Conservation (phyloP, 352 stramenopile species). For the Globisporangium lucens region DNA sequence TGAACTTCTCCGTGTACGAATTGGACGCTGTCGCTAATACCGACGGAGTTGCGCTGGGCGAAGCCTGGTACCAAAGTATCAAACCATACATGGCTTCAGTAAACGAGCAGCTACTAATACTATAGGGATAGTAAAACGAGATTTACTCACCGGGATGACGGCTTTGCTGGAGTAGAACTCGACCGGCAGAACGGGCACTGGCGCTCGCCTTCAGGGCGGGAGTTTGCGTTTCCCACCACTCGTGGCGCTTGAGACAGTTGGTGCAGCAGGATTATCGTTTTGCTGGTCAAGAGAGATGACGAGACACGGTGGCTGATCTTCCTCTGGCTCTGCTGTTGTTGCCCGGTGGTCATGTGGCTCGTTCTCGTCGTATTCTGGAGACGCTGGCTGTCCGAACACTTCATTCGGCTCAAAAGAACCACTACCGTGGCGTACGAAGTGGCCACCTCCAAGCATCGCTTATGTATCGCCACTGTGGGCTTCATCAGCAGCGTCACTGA, state of each 20-base stretch:
- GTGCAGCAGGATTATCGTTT: not conserved
- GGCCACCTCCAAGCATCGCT: not conserved
- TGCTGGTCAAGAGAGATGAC: conserved; percentile 3
- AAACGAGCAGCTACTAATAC: not conserved
- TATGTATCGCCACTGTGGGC: not conserved
- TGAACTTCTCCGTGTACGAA: conserved; percentile 38
- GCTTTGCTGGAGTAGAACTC: conserved; percentile 55
- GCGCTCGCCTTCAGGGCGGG: conserved; percentile 52
- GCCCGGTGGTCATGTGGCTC: not conserved
- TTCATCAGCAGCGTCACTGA: not conserved
- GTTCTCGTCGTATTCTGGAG: not conserved
- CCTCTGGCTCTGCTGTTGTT: not conserved
- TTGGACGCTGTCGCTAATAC: not conserved
- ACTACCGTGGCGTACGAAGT: not conserved
- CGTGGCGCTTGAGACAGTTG: not conserved
- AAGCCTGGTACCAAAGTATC: not conserved
- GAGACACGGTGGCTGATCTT: not conserved
- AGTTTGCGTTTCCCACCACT: conserved; percentile 26
- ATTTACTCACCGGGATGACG: conserved; percentile 32
- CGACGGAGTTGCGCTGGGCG: not conserved
- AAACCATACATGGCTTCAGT: not conserved
- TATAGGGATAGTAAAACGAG: not conserved
- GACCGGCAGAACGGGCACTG: conserved; percentile 48
- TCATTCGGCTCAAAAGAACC: not conserved
- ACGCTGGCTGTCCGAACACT: not conserved